Base-by-base conservation (phyloP, 2,329 filamentous ascomycete species). In the Rachicladosporium sp. region DNA sequence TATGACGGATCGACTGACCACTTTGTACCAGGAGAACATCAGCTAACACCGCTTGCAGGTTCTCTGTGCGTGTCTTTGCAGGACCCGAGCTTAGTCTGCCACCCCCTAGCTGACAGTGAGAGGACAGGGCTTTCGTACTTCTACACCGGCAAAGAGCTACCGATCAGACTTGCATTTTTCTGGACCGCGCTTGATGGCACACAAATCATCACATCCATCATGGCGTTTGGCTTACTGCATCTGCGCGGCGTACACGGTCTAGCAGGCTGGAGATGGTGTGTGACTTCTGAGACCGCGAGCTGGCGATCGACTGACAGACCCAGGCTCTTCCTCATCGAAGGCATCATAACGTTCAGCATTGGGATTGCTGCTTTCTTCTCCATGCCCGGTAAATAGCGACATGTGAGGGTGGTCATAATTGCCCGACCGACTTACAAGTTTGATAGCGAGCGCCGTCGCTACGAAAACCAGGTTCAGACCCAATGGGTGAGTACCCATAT, bases 401-500 rank as follows among this genome's bases (percentile, higher is more conserved):
- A 19, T 19, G 15, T 19, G 15, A 19, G 15, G 15, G 15, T 19
- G 15, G 15, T 19, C 15, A 19, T 19, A 19, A 19, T 19, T 19
- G 15, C 15, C 15, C 15, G 15, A 19, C 15, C 15, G 15, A 5
- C 15, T 19, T 19, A 19, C 15, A 19, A 19, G 15, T 19, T 5
- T 19, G 15, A 19, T 19, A 0, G 56, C 63, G 3, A 62, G 77
- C 0, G 80, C 81, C 0, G 78, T 76, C 0, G 69, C 76, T 36
- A 85, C 80, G 42, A 50, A 56, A 68, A 71, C 23, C 56, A 67
- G 35, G 67, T 83, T 44, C 74, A 71, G 40, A 69, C 73, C 2
- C 72, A 73, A 70, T 12, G 76, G 77, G 2, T 27, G 7, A 27
- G 23, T 27, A 6, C 7, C 23, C 7, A 6, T 27, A 27, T 6